Evolutionary conservation across 2,329 filamentous ascomycete genomes (phyloP), one percentile per base, ranked within the genome.

Genomic region (Colletotrichum lentis): DNA sequence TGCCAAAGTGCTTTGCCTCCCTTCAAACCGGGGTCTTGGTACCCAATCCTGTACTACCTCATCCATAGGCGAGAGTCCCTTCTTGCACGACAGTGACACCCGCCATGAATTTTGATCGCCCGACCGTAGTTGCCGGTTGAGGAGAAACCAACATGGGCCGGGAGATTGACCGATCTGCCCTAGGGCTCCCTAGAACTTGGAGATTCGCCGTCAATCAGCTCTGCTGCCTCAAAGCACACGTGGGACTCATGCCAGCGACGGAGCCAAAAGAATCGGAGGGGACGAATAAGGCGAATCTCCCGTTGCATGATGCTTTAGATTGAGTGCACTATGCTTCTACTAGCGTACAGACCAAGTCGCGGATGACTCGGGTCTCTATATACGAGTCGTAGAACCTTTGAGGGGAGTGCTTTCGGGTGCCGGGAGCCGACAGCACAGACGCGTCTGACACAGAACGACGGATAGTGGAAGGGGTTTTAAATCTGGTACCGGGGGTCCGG

Each of bases 301-400:
- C 8, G 12, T 27, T 18, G 66, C 62, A 65, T 46, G 5, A 43
- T 7, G 27, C 24, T 27, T 20, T 22, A 60, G 12, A 56, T 61
- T 61, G 43, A 39, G n/a, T 27, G 11, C 49, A 60, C 46, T 47
- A 56, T 65, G 37, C 55, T 52, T 49, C 39, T 46, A 20, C 59
- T 56, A 27, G 65, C 47, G 50, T 65, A 24, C 11, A 31, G 43
- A 12, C 50, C 49, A 52, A 18, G 24, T 53, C 27, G 27, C 56
- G 44, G 55, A 61, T 31, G 27, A 12, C 35, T 31, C 61, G 43
- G 55, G 39, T 16, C 22, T 35, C 24, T 49, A 14, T 12, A 43
- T n/a, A 27, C 41, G 47, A 64, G 61, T 58, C 49, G 47, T 7
- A 27, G 7, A 16, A 20, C 22, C 43, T 12, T 35, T 35, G 31